Evolutionary conservation across 768 basidiomycete species (phyloP), one percentile per base, ranked within the genome.

Genomic region (Boletus insuetus): DNA sequence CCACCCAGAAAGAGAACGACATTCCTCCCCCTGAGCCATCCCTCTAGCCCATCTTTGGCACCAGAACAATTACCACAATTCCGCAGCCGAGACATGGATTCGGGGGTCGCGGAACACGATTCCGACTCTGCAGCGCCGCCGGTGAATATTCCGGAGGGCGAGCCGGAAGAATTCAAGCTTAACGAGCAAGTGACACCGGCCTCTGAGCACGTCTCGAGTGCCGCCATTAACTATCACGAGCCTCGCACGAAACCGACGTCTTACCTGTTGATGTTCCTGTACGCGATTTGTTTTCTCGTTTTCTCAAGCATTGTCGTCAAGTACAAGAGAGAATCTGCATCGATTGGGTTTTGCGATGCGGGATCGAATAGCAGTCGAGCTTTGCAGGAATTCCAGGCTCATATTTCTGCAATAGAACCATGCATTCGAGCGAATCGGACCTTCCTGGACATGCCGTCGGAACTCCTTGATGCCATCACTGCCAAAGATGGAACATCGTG

Each of bases 341-440:
- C 77, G 12, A 84, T 94, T 60, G 91, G 92, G 6, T 94, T 83
- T 70, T 94, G 91, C 65, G 83, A 89, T 58, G 70, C 80, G 35
- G 86, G 82, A 19, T 81, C 69, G 53, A 73, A 76, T 59, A 86
- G 84, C 29, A 94, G 87, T 67, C 68, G 61, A 22, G 73, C 74
- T 3, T 70, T 91, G 47, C 81, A 82, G 54, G 72, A 69, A 14
- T 61, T 84, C 19, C 76, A 79, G 42, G 73, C 71, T 6, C 72
- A 72, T 41, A 71, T 80, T 51, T 64, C 72, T n/a, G 79, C 79
- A 35, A 71, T 80, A 14, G 77, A 81, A 46, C 72, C 74, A 43
- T 90, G 89, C 68, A 78, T 84, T 59, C 73, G 71, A 58, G 77
- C 82, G 55, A 82, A 86, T 63, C 71, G 74, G 58, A 83, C 80